Conservation (phyloP, 2,329 filamentous ascomycete genomes). For the Botryotinia convoluta region DNA sequence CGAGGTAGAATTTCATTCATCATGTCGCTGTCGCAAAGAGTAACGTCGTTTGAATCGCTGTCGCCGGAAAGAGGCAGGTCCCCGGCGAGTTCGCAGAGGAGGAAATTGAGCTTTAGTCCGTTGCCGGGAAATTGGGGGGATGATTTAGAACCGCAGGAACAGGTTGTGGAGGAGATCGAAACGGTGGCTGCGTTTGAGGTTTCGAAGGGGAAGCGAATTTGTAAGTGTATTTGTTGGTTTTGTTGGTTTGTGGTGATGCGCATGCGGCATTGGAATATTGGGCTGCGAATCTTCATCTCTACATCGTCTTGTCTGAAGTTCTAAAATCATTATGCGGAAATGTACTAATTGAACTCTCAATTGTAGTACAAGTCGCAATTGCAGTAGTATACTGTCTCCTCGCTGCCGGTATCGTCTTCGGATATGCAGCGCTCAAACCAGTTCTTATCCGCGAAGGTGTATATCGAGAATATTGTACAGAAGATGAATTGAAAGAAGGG, state of each 20-base stretch:
- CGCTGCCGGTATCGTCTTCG: conserved; percentile 77
- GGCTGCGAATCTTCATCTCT: neutral
- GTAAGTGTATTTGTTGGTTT: conserved; percentile 27
- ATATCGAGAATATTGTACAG: conserved; percentile 63
- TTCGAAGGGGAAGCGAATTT: conserved; percentile 38
- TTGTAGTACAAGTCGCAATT: conserved; percentile 63
- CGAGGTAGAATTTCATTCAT: neutral
- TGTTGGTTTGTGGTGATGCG: neutral
- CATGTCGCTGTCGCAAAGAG: conserved; percentile 31
- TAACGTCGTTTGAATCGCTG: conserved; percentile 30
- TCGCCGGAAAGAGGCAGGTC: conserved; percentile 29
- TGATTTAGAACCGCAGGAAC: conserved; percentile 13
- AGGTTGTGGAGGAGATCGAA: conserved; percentile 16
- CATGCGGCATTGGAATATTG: neutral
- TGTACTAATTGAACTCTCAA: conserved; percentile 19
- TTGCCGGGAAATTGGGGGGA: conserved; percentile 27
- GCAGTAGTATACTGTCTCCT: conserved; percentile 73
- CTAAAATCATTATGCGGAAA: neutral
- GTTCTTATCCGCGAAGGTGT: conserved; percentile 71
- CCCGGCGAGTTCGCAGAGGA: conserved; percentile 15
- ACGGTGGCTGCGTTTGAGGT: conserved; percentile 42
- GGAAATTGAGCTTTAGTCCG: conserved; percentile 33
- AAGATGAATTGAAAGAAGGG: conserved; percentile 48
- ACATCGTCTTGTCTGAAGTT: neutral
- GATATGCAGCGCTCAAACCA: conserved; percentile 81